phyloP scores from a whole-genome alignment of 768 basidiomycete species.

The Psilocybe azurescens region DNA sequence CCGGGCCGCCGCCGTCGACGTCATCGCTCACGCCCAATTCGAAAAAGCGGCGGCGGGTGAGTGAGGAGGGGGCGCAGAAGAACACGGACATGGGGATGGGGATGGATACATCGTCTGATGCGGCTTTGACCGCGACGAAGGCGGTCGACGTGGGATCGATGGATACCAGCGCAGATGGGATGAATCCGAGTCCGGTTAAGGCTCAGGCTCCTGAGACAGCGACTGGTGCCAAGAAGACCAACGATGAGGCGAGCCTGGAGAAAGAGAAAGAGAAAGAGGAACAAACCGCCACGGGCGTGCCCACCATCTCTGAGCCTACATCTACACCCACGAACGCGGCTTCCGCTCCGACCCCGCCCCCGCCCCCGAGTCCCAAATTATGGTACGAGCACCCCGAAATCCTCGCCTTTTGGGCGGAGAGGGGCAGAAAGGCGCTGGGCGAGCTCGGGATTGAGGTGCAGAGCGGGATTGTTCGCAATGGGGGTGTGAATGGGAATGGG shows the following conservation, averaged over 20 bases:
- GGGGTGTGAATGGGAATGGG: background rate
- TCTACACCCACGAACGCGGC: background rate
- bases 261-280: conserved; percentile 2
- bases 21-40: background rate
- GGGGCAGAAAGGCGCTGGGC: conserved; percentile 54
- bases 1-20: background rate
- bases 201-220: no score
- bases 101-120: background rate
- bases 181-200: no score
- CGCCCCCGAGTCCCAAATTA: conserved; percentile 14
- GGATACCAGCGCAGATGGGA: no score
- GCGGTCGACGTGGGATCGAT: no score
- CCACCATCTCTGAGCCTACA: background rate
- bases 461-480: background rate
- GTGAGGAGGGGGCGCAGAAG: background rate
- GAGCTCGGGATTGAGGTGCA: conserved; percentile 49
- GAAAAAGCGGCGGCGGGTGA: conserved; percentile 9
- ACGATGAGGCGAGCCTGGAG: background rate
- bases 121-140: no score
- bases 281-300: conserved; percentile 16
- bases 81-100: background rate
- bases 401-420: conserved; percentile 54
- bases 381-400: conserved; percentile 61
- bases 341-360: conserved; percentile 1
- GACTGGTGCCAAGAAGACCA: background rate